phyloP scores from a whole-genome alignment of 1,284 basidiomycete species.

The Clitocybe nebularis region DNA sequence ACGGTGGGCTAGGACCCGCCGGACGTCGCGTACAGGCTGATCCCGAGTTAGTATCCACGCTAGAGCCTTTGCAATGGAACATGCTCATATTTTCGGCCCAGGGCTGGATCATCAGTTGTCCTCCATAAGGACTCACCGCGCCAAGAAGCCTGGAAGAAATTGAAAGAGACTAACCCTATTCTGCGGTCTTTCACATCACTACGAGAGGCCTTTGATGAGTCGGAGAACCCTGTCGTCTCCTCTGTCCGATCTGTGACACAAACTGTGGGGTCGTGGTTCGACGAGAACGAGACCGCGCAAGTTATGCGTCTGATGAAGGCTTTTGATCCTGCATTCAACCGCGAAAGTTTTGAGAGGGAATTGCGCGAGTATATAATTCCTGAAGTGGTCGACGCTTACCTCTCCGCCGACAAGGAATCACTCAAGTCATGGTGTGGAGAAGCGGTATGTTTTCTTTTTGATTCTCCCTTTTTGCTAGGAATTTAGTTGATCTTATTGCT shows the following conservation, averaged over 20 bases:
- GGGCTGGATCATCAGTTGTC: slow-evolving; percentile 82
- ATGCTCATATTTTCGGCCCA: slow-evolving; percentile 27
- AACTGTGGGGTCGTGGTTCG: slow-evolving; percentile 86
- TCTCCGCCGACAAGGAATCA: slow-evolving; percentile 84
- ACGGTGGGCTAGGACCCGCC: slow-evolving; percentile 46
- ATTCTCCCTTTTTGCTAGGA: slow-evolving; percentile 2
- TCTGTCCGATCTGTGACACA: slow-evolving; percentile 81
- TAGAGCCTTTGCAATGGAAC: no score
- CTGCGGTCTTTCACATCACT: slow-evolving; percentile 59
- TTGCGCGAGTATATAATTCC: slow-evolving; percentile 96
- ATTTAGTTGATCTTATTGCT: neutral
- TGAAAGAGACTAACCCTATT: slow-evolving; percentile 74
- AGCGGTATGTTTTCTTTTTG: slow-evolving; percentile 60
- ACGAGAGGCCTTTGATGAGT: slow-evolving; percentile 83
- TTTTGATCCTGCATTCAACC: slow-evolving; percentile 84
- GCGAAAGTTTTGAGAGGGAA: slow-evolving; percentile 87
- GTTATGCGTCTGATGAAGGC: slow-evolving; percentile 85
- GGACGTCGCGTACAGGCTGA: slow-evolving; percentile 58
- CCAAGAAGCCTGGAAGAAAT: slow-evolving; percentile 71
- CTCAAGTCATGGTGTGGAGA: slow-evolving; percentile 94
- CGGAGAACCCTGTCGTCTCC: slow-evolving; percentile 87
- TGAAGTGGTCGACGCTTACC: slow-evolving; percentile 94
- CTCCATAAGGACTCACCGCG: slow-evolving; percentile 78
- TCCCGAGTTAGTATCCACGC: slow-evolving; percentile 60
- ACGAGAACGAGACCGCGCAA: slow-evolving; percentile 96